Conservation (phyloP, 768 basidiomycete genomes). For the Panaeolus cyanescens region DNA sequence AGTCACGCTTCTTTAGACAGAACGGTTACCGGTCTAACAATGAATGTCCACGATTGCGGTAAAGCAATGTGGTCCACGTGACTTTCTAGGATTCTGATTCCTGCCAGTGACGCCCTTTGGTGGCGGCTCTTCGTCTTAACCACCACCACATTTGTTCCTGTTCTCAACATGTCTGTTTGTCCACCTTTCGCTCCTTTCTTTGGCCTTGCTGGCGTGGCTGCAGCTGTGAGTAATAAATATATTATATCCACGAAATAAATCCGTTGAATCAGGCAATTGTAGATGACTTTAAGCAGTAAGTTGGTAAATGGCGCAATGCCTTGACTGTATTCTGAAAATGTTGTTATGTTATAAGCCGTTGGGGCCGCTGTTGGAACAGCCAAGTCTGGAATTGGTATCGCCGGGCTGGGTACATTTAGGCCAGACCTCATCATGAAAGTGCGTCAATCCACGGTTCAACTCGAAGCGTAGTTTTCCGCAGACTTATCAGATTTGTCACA, state of each 20-base stretch:
- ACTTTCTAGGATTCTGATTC: background rate
- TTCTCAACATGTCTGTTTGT: conserved; percentile 61
- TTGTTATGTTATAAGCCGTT: conserved; percentile 53
- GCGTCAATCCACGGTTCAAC: conserved; percentile 19
- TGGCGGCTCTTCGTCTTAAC: conserved; percentile 6
- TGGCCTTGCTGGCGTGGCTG: conserved; percentile 95
- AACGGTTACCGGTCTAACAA: background rate
- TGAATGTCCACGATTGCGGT: background rate
- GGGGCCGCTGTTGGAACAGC: conserved; percentile 97
- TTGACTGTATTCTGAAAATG: conserved; percentile 6
- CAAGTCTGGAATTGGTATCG: conserved; percentile 96
- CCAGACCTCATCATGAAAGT: conserved; percentile 99
- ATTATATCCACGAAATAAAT: background rate
- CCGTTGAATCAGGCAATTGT: background rate
- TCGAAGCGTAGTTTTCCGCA: background rate
- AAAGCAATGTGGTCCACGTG: background rate
- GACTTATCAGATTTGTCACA: conserved; percentile 26
- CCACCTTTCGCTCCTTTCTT: conserved; percentile 98
- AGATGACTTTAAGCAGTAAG: conserved; percentile 98
- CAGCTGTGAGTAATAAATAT: conserved; percentile 61
- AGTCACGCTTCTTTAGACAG: too few species aligned
- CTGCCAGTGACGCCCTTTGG: conserved; percentile 1
- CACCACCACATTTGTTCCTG: conserved; percentile 9
- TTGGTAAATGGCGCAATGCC: conserved; percentile 18
- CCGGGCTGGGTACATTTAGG: conserved; percentile 89